Base-by-base conservation (phyloP, 352 stramenopile species). In the Phytophthora multivora region DNA sequence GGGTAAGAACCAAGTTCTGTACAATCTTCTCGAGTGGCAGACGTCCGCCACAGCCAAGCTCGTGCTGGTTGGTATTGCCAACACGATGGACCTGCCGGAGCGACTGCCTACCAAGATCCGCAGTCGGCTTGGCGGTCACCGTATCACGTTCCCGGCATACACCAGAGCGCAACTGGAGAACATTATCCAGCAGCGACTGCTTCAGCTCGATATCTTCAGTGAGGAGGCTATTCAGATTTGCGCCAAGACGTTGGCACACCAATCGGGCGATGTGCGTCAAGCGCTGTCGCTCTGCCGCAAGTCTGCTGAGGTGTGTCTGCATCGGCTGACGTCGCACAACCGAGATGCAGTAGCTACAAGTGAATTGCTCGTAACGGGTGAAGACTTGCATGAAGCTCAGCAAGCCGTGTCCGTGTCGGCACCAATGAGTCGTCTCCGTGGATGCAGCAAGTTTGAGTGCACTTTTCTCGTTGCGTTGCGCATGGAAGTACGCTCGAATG, bases 21-120 rank as follows among this genome's bases (percentile, higher is more conserved):
- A 92, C 77, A 92, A 92, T 57, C 56, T 92, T 26, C 68, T 92
- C 19, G 83, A 92, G 59, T 92, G 83, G 83, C 80, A 89, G 40
- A 74, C 74, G 2, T 67, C 76, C 23, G 43, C 66, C 13, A 73
- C 72, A 3, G 80, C 83, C 33, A 90, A 90, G 45, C 78, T 92
- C 39, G 64, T 90, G 28, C 56, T 92, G 35, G 61, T 92, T 8
- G 83, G 83, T 51, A 92, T 92, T 53, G 83, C 80, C 48, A 92
- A 92, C 67, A 90, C 80, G 3, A 92, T 92, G 83, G 83, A 92
- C 50, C 43, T 92, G 40, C 83, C 83, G 9, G 83, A 92, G 57
- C 78, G 83, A 15, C 61, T 92, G 40, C 73, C 79, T 35, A 76
- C 77, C 10, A 92, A 92, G 50, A 79, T 92, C 23, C 79, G 79